phyloP scores from a whole-genome alignment of 2,329 filamentous ascomycete genomes.

The Paraphaeosphaeria sporulosa region DNA sequence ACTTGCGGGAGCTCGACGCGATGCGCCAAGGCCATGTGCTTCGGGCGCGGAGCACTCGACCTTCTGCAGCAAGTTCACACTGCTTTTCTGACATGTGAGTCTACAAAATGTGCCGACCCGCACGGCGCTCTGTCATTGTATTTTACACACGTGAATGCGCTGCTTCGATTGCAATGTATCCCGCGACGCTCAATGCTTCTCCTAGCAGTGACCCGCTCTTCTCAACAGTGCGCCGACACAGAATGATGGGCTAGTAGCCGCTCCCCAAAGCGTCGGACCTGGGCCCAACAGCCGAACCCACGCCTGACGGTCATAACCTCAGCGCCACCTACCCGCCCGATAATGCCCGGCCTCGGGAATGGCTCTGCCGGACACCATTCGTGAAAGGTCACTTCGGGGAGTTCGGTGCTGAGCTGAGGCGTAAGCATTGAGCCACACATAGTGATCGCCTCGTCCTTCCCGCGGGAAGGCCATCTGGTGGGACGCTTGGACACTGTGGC shows the following conservation, averaged over 20 bases:
- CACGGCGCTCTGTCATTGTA: not conserved
- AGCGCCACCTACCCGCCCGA: not conserved
- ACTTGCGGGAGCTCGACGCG: not conserved
- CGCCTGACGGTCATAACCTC: not conserved
- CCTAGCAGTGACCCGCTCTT: not conserved
- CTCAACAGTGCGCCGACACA: constrained; percentile 3
- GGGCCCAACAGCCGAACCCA: not conserved
- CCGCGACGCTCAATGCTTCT: not conserved
- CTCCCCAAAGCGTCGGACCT: constrained; percentile 2
- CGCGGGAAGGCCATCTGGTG: not conserved
- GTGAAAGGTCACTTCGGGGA: constrained; percentile 1
- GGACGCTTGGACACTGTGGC: not conserved
- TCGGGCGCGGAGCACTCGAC: not conserved
- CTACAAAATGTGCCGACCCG: not conserved
- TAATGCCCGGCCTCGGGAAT: constrained; percentile 8
- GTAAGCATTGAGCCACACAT: not conserved
- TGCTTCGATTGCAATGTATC: not conserved
- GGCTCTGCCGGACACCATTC: not conserved
- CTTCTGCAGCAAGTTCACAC: not conserved
- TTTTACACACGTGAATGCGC: not conserved
- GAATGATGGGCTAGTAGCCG: constrained; percentile 6
- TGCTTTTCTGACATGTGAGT: constrained; percentile 1
- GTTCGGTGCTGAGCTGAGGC: constrained; percentile 5
- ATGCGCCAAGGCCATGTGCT: constrained; percentile 3
- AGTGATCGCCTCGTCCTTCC: not conserved